Evolutionary conservation across 2,329 filamentous ascomycete genomes (phyloP), one percentile per base, ranked within the genome.

Genomic region (Colletotrichum siamense): DNA sequence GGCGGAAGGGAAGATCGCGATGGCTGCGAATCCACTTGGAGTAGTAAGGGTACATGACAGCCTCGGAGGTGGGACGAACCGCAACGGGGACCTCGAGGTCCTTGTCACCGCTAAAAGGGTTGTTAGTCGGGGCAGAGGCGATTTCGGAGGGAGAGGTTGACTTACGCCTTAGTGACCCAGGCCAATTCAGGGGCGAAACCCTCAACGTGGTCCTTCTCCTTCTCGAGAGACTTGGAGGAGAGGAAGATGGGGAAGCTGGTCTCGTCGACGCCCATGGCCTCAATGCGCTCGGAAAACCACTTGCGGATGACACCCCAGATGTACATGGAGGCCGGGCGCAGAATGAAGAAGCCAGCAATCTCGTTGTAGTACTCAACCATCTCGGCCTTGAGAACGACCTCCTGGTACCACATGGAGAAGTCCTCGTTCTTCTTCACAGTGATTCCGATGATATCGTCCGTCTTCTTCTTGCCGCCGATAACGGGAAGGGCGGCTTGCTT

Each of bases 241-340:
- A 99, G 92, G 87, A 98, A 99, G 85, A 99, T 94, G 77, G 97
- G 97, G 86, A 99, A 99, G 85, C 95, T 98, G 84, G 95, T 95
- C 89, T 99, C 98, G 85, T 97, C 95, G 72, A 99, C 96, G 72
- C 95, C 96, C 89, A 99, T 92, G 66, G 91, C 92, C 90, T 98
- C 96, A 84, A 99, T 99, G 80, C 93, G 92, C 80, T 89, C 87
- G 80, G 91, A 89, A 85, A 94, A 94, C 91, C 91, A 94, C 80
- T 91, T 91, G 81, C 91, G 90, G 78, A 94, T 93, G 34, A 87
- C 87, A 81, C 89, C 90, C 92, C 92, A 94, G 81, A 93, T 91
- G 84, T 92, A 90, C 92, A 94, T 94, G 78, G 91, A 88, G 39
- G 90, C 85, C 69, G 92, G 93, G 77, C 95, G 96, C 85, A 98